phyloP scores from a whole-genome alignment of 2,329 filamentous ascomycete species.

The Cladosporium phlei region DNA sequence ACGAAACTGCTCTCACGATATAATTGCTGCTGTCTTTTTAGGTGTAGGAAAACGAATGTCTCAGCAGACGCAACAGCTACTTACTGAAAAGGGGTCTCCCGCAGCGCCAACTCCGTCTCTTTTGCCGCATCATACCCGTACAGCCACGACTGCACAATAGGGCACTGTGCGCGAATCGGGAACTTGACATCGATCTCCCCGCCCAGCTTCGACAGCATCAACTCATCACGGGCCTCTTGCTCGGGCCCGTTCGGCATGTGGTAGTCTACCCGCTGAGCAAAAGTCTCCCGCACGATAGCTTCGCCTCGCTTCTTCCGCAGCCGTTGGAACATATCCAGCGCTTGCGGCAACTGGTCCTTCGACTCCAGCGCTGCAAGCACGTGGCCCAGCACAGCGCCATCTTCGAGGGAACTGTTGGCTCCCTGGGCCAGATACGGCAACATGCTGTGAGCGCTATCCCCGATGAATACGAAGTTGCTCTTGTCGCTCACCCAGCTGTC shows the following conservation, averaged over 20 bases:
- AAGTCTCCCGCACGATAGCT: slow-evolving; percentile 58
- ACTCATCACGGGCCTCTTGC: slow-evolving; percentile 53
- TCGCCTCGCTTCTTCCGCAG: slow-evolving; percentile 47
- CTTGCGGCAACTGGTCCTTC: slow-evolving; percentile 36
- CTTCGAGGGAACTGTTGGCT: slow-evolving; percentile 63
- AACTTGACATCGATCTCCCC: slow-evolving; percentile 51
- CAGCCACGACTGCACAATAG: slow-evolving; percentile 58
- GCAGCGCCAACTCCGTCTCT: slow-evolving; percentile 41
- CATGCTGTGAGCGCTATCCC: slow-evolving; percentile 62
- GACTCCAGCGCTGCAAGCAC: slow-evolving; percentile 49
- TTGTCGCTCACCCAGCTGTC: slow-evolving; percentile 51
- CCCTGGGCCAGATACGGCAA: slow-evolving; percentile 55
- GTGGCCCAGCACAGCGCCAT: slow-evolving; percentile 60
- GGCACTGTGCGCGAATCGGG: slow-evolving; percentile 61
- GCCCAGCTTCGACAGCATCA: slow-evolving; percentile 55
- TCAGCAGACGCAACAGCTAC: slow-evolving; percentile 4
- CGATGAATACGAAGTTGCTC: slow-evolving; percentile 49
- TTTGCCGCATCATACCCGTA: slow-evolving; percentile 60
- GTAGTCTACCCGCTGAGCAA: slow-evolving; percentile 44
- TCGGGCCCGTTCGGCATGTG: slow-evolving; percentile 49
- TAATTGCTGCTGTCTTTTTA: slow-evolving; percentile 58
- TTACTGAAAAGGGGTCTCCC: slow-evolving; percentile 1
- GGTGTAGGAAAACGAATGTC: slow-evolving; percentile 56
- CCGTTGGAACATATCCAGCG: slow-evolving; percentile 42
- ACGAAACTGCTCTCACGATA: too few species aligned